Percentiles rank a stretch among this genome's conserved stretches.
These are phyloP conservation scores for Cornus suecica DNA, from an alignment of 148 eudicot species.

Conservation along the genomic window DNA sequence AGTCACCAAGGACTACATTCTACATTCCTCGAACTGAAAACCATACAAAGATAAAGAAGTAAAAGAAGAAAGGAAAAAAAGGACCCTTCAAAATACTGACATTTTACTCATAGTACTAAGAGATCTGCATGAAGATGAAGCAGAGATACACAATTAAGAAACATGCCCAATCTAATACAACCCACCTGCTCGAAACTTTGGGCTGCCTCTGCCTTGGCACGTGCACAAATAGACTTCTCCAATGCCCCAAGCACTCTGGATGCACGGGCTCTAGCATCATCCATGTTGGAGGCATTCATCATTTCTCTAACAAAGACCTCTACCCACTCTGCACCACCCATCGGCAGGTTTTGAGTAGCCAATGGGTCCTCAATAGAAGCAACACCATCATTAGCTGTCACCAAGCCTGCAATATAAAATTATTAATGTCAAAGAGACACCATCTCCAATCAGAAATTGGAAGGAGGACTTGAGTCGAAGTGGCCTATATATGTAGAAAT, in stretches of 20 bases:
- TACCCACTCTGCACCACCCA: constrained; percentile 81
- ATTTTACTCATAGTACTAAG: neutral
- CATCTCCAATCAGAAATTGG: neutral
- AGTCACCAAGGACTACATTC: neutral
- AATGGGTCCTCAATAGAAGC: constrained; percentile 29
- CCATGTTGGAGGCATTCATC: constrained; percentile 56
- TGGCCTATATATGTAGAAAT: constrained; percentile 7
- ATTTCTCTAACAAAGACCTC: constrained; percentile 81
- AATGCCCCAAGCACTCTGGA: constrained; percentile 70
- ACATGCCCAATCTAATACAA: neutral
- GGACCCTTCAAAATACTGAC: neutral
- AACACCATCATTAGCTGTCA: constrained; percentile 31
- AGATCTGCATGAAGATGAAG: neutral
- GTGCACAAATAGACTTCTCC: constrained; percentile 62
- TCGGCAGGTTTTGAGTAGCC: constrained; percentile 28
- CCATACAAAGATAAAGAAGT: neutral
- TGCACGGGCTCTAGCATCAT: constrained; percentile 73
- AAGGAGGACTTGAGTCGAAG: neutral
- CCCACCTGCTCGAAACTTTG: constrained; percentile 58
- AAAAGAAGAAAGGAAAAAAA: neutral
- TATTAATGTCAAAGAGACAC: neutral
- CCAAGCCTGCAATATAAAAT: constrained; percentile 28
- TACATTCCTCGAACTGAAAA: neutral
- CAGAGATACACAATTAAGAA: too few species aligned
- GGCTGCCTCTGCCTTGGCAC: constrained; percentile 45